Percentiles rank a stretch among this genome's conserved stretches.
These are phyloP conservation scores for Huntiella abstrusa DNA, from an alignment of 2,329 filamentous ascomycete genomes.

Conservation along the genomic window DNA sequence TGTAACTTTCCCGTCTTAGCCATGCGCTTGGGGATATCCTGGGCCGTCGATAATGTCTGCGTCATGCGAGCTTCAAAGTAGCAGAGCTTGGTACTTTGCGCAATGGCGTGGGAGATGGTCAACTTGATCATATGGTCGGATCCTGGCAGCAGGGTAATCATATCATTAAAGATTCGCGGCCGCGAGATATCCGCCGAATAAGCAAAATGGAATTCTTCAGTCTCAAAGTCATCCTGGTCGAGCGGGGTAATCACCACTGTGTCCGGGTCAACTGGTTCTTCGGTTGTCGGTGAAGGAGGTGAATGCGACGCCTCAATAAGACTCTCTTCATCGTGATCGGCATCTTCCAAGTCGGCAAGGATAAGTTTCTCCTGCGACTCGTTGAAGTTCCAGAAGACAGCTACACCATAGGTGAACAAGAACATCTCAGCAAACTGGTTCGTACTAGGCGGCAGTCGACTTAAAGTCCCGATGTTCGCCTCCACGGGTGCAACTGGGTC, in stretches of 20 bases:
- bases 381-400: constrained; percentile 98
- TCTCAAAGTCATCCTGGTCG: constrained; percentile 83
- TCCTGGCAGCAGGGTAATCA: constrained; percentile 87
- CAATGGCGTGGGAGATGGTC: constrained; percentile 91
- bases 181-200: constrained; percentile 75
- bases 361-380: constrained; percentile 93
- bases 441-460: constrained; percentile 47
- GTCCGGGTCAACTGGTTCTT: constrained; percentile 8
- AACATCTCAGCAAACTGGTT: constrained; percentile 88
- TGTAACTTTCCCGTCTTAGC: constrained; percentile 79
- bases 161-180: constrained; percentile 92
- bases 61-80: constrained; percentile 96
- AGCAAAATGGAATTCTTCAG: constrained; percentile 95
- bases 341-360: constrained; percentile 83
- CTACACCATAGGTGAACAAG: constrained; percentile 90
- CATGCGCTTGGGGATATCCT: constrained; percentile 75
- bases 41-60: constrained; percentile 78
- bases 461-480: constrained; percentile 16
- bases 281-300: not conserved
- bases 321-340: constrained; percentile 43
- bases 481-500: constrained; percentile 2
- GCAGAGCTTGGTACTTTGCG: constrained; percentile 88
- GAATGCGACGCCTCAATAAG: not conserved
- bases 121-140: constrained; percentile 97
- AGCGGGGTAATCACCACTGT: constrained; percentile 57